These are phyloP conservation scores for Neospora caninum DNA, from an alignment of 169 alveolate species.

Conservation along the genomic window DNA sequence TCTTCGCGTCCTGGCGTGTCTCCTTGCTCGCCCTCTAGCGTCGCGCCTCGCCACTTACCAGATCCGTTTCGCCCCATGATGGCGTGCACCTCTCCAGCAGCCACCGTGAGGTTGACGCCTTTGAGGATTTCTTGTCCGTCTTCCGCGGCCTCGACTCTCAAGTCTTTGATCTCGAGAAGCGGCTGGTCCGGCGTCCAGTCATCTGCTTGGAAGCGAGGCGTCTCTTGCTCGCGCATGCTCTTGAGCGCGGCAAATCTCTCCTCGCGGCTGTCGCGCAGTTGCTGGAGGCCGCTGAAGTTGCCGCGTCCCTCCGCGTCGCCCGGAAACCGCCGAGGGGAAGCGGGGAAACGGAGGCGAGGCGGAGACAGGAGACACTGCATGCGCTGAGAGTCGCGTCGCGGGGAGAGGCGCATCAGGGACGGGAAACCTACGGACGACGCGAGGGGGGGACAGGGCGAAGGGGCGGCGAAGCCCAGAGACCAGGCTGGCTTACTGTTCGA, in stretches of 20 bases:
- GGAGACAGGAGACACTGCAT: background rate
- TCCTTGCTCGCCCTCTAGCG: too few species aligned
- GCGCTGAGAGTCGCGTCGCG: background rate
- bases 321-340: background rate
- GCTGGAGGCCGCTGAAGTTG: background rate
- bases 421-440: background rate
- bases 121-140: slow-evolving; percentile 73
- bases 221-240: slow-evolving; percentile 35
- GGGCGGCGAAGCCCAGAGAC: background rate
- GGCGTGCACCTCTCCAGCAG: slow-evolving; percentile 73
- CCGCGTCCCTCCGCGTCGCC: background rate
- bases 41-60: background rate
- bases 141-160: slow-evolving; percentile 73
- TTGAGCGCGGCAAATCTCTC: slow-evolving; percentile 25
- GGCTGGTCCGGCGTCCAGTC: slow-evolving; percentile 68
- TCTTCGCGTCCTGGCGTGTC: background rate
- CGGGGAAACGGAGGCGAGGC: background rate
- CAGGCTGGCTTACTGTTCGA: background rate
- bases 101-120: slow-evolving; percentile 70
- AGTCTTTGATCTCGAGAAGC: slow-evolving; percentile 68
- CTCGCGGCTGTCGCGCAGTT: slow-evolving; percentile 28
- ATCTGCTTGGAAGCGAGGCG: slow-evolving; percentile 35
- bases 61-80: slow-evolving; percentile 80
- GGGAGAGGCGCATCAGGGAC: background rate
- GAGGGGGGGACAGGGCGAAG: background rate